A percentile compares a stretch with the other conserved stretches of the same genome.
Conservation (phyloP, 441 rosid genomes). For the Adansonia madagascariensis region DNA sequence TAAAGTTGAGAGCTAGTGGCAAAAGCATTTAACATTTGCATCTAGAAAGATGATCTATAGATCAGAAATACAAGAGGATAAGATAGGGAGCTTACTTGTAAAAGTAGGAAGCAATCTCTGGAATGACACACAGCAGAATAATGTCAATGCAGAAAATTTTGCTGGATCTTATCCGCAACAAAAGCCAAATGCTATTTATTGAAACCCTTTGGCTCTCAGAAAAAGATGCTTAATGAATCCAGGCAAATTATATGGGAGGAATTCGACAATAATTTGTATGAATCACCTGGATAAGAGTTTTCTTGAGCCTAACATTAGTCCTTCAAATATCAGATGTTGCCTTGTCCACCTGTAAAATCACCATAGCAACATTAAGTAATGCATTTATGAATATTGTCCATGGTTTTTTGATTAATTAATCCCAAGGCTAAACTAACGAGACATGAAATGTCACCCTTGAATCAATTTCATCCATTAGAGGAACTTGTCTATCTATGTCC, state of each 20-base stretch:
- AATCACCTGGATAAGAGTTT: conserved; percentile 58
- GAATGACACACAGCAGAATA: conserved; percentile 66
- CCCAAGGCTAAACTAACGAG: neutral
- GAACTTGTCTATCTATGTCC: conserved; percentile 77
- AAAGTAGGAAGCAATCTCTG: conserved; percentile 75
- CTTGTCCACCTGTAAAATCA: conserved; percentile 56
- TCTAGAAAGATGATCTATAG: neutral
- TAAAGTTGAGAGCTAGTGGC: neutral
- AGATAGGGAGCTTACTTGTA: conserved; percentile 65
- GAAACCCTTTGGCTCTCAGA: neutral
- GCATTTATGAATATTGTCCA: conserved; percentile 3
- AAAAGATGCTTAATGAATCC: neutral
- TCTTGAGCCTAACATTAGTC: conserved; percentile 64
- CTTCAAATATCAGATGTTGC: conserved; percentile 56
- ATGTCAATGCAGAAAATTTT: conserved; percentile 85
- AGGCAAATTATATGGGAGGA: neutral
- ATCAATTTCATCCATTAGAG: conserved; percentile 67
- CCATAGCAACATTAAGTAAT: conserved; percentile 14
- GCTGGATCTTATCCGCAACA: conserved; percentile 76
- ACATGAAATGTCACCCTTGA: conserved; percentile 45
- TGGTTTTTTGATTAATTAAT: neutral
- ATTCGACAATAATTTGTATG: conserved; percentile 19
- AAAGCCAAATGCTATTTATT: conserved; percentile 6
- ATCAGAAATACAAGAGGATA: neutral
- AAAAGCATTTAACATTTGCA: conserved; percentile 5